Evolutionary conservation across 352 stramenopile genomes (phyloP).

Genomic region (Saprolegnia parasitica): DNA sequence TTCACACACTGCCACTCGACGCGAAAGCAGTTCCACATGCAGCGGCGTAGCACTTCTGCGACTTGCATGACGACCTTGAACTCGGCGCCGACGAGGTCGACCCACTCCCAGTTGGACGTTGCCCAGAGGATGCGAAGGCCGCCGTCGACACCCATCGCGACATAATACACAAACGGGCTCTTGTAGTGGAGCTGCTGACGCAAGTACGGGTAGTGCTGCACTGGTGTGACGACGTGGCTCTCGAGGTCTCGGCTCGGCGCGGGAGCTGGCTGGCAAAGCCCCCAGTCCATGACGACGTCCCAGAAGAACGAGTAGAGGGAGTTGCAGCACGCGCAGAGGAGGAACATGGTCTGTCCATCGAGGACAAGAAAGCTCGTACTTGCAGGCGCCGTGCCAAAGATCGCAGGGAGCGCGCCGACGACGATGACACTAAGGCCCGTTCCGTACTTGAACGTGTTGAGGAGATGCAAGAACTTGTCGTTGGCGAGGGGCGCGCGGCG

Average conservation of each 20-base stretch:
- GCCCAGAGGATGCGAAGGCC: constrained; percentile 95
- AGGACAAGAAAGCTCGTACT: constrained; percentile 24
- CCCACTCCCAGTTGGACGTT: constrained; percentile 80
- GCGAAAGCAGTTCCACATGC: constrained; percentile 91
- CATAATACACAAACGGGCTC: constrained; percentile 83
- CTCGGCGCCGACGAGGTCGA: constrained; percentile 55
- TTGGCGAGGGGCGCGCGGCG: constrained; percentile 58
- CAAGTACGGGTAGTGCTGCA: constrained; percentile 36
- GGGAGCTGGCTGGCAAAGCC: constrained; percentile 59
- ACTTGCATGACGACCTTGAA: constrained; percentile 85
- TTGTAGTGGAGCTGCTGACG: constrained; percentile 64
- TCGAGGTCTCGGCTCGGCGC: constrained; percentile 35
- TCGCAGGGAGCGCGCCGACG: constrained; percentile 65
- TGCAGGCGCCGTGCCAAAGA: constrained; percentile 42
- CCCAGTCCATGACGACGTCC: constrained; percentile 98
- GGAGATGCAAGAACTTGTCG: constrained; percentile 72
- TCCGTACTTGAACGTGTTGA: constrained; percentile 85
- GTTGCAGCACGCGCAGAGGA: constrained; percentile 83
- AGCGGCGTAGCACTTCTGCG: constrained; percentile 87
- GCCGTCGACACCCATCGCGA: constrained; percentile 89
- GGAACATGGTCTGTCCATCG: constrained; percentile 63
- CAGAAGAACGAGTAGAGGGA: constrained; percentile 96
- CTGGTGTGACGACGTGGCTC: constrained; percentile 27
- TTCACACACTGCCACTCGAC: constrained; percentile 91
- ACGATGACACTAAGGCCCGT: constrained; percentile 74